Evolutionary conservation across 345 rosid genomes (phyloP).

Genomic region (Stellera chamaejasme): DNA sequence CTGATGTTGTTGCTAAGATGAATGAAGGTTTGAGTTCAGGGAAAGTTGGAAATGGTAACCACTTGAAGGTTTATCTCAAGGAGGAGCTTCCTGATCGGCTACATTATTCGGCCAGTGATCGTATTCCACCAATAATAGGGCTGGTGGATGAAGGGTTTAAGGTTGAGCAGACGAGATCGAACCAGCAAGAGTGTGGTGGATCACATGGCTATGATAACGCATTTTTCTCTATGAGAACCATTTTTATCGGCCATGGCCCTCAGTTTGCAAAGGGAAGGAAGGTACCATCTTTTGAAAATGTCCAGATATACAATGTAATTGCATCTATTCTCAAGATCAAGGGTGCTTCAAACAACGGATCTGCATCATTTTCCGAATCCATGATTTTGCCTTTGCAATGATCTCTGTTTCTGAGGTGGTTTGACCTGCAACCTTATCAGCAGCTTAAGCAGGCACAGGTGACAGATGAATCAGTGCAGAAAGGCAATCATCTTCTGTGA

Average conservation of each 20-base stretch:
- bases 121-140: conserved; percentile 79
- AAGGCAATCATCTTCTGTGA: background rate
- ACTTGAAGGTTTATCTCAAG: conserved; percentile 71
- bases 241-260: conserved; percentile 92
- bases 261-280: conserved; percentile 62
- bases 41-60: conserved; percentile 65
- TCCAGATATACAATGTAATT: conserved; percentile 75
- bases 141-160: conserved; percentile 64
- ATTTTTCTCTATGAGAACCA: conserved; percentile 85
- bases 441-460: background rate
- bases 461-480: background rate
- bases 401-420: background rate
- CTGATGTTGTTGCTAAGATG: conserved; percentile 66
- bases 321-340: conserved; percentile 72
- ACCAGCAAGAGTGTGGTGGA: conserved; percentile 74
- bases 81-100: conserved; percentile 78
- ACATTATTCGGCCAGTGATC: conserved; percentile 54
- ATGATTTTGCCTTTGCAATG: conserved; percentile 42
- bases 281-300: conserved; percentile 91
- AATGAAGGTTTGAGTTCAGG: conserved; percentile 67
- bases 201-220: conserved; percentile 89
- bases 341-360: conserved; percentile 80
- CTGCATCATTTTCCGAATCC: conserved; percentile 32
- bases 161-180: conserved; percentile 59
- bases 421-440: background rate